Percentiles rank a stretch among this genome's conserved stretches.
Conservation (phyloP, 2,329 filamentous ascomycete species). For the Fusarium annulatum region DNA sequence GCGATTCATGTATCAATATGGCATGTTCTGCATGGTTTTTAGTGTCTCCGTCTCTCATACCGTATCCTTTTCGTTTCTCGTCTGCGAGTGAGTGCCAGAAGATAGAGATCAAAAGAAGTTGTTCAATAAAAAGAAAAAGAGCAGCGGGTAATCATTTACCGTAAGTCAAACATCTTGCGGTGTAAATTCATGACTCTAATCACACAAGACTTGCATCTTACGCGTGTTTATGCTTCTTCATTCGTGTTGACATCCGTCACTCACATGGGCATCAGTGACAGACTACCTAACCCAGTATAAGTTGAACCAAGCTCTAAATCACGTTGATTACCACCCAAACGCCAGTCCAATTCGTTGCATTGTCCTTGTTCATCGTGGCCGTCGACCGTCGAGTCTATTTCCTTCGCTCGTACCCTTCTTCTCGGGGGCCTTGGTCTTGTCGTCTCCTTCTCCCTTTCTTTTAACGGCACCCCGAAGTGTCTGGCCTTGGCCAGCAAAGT, state of each 20-base stretch:
- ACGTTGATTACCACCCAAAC: constrained; percentile 38
- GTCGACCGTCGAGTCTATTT: constrained; percentile 58
- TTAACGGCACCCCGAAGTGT: constrained; percentile 77
- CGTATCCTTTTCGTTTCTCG: not conserved
- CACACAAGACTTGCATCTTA: not conserved
- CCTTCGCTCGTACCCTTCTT: constrained; percentile 60
- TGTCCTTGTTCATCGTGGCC: constrained; percentile 40
- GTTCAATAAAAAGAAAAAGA: not conserved
- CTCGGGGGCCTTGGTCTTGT: constrained; percentile 59
- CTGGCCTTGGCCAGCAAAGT: constrained; percentile 87
- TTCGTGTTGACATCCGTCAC: not conserved
- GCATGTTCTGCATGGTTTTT: not conserved
- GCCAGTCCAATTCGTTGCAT: constrained; percentile 29
- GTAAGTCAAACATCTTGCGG: not conserved
- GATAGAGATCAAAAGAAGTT: not conserved
- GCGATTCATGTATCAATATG: not conserved
- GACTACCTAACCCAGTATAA: constrained; percentile 2
- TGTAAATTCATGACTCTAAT: not conserved
- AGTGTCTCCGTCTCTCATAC: not conserved
- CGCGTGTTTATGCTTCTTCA: not conserved
- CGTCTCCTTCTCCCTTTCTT: constrained; percentile 71
- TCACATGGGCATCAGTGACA: not conserved
- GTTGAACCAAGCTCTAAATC: constrained; percentile 18
- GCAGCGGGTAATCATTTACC: no score
- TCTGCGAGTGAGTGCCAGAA: not conserved